phyloP scores from a whole-genome alignment of 2,329 filamentous ascomycete species.

The Colletotrichum graminicola region DNA sequence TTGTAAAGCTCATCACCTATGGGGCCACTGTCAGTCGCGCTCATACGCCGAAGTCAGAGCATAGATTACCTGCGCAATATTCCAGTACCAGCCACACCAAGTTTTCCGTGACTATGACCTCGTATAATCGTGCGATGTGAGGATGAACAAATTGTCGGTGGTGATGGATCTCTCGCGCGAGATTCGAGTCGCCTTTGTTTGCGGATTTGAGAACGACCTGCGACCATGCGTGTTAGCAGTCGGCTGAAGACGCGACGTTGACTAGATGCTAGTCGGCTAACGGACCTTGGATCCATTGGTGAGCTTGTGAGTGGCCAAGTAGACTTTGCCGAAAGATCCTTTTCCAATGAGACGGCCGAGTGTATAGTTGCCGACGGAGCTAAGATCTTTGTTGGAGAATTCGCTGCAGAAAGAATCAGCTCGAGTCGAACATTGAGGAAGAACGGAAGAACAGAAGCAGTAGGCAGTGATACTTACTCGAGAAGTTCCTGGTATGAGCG shows the following conservation, averaged over 20 bases:
- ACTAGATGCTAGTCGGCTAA: neutral
- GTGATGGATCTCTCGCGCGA: slow-evolving; percentile 97
- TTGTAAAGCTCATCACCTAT: slow-evolving; percentile 96
- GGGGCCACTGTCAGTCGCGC: slow-evolving; percentile 46
- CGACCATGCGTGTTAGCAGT: slow-evolving; percentile 20
- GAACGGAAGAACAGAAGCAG: neutral
- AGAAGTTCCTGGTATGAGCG: slow-evolving; percentile 97
- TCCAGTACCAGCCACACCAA: slow-evolving; percentile 97
- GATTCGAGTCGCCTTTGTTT: slow-evolving; percentile 94
- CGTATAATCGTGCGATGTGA: slow-evolving; percentile 95
- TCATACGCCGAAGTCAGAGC: slow-evolving; percentile 42
- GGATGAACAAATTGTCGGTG: slow-evolving; percentile 98
- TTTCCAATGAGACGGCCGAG: slow-evolving; percentile 95
- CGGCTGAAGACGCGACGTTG: neutral
- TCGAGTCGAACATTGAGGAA: neutral
- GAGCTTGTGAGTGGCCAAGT: slow-evolving; percentile 94
- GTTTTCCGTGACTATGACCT: slow-evolving; percentile 96
- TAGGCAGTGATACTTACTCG: slow-evolving; percentile 73
- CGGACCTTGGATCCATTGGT: slow-evolving; percentile 96
- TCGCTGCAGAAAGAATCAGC: slow-evolving; percentile 71
- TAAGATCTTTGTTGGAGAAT: slow-evolving; percentile 91
- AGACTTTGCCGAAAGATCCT: slow-evolving; percentile 98
- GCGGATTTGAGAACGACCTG: slow-evolving; percentile 98
- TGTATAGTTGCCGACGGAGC: slow-evolving; percentile 93
- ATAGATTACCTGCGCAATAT: slow-evolving; percentile 83